Evolutionary conservation across 169 alveolate genomes (phyloP).

Genomic region (Cryptosporidium parvum): DNA sequence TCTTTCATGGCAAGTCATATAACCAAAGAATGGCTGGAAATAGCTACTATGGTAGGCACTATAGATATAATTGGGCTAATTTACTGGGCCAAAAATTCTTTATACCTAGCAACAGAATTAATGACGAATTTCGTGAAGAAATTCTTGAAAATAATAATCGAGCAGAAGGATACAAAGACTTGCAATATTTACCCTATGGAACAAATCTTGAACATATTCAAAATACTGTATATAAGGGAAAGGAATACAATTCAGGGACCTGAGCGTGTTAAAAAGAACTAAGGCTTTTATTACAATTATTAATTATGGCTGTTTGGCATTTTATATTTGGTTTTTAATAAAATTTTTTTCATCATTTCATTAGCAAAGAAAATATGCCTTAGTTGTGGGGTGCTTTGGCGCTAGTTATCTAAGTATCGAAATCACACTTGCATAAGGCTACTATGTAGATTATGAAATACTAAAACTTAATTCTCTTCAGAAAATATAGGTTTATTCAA

Average conservation of each 20-base stretch:
- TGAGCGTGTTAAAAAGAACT: background rate
- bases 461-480: background rate
- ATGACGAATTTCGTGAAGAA: background rate
- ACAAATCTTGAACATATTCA: background rate
- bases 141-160: background rate
- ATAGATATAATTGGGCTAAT: slow-evolving; percentile 70
- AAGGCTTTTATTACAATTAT: background rate
- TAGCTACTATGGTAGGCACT: background rate
- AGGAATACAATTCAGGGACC: too few species aligned
- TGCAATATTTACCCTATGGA: background rate
- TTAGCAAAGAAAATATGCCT: background rate
- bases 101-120: slow-evolving; percentile 11
- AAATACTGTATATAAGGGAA: background rate
- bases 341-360: too few species aligned
- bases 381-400: slow-evolving; percentile 35
- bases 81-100: slow-evolving; percentile 31
- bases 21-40: slow-evolving; percentile 49
- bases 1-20: slow-evolving; percentile 24
- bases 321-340: background rate
- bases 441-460: slow-evolving; percentile 10
- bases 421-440: slow-evolving; percentile 13
- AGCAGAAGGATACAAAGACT: background rate
- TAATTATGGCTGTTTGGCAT: background rate
- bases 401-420: slow-evolving; percentile 57
- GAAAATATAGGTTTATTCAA: background rate